Evolutionary conservation across 2,329 filamentous ascomycete species (phyloP).

Genomic region (Phoma sp.): DNA sequence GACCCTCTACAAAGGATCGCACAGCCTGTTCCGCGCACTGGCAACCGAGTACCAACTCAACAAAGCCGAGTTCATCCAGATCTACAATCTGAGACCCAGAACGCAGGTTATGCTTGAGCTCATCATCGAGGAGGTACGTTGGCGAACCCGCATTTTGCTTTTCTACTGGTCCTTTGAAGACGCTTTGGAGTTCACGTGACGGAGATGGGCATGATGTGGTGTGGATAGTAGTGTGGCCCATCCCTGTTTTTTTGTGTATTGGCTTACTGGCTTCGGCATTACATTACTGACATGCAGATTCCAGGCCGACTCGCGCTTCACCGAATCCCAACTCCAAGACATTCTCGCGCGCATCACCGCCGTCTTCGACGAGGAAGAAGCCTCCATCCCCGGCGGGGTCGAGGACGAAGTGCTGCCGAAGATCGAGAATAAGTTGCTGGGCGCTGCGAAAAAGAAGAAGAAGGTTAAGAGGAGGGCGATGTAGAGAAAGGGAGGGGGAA

Average conservation of each 20-base stretch:
- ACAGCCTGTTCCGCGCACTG: slow-evolving; percentile 40
- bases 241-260: not conserved
- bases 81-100: slow-evolving; percentile 44
- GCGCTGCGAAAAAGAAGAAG: slow-evolving; percentile 33
- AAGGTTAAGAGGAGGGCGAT: slow-evolving; percentile 18
- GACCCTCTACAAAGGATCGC: slow-evolving; percentile 43
- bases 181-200: too few relatives aligned
- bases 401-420: slow-evolving; percentile 36
- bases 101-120: slow-evolving; percentile 42
- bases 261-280: too few relatives aligned
- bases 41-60: slow-evolving; percentile 41
- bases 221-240: not conserved
- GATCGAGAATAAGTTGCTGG: slow-evolving; percentile 38
- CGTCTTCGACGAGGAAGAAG: slow-evolving; percentile 43
- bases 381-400: slow-evolving; percentile 32
- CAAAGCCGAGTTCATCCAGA: slow-evolving; percentile 48
- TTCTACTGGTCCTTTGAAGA: too few relatives aligned
- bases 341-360: slow-evolving; percentile 34
- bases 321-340: slow-evolving; percentile 34
- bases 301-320: slow-evolving; percentile 39
- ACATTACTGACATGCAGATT: too few relatives aligned
- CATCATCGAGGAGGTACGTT: slow-evolving; percentile 45
- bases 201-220: too few relatives aligned
- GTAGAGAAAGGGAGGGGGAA: not conserved
- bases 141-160: not conserved